Percentiles rank a stretch among this genome's conserved stretches.
phyloP scores from a whole-genome alignment of 179 eudicot genomes.

The Nepenthes alata region DNA sequence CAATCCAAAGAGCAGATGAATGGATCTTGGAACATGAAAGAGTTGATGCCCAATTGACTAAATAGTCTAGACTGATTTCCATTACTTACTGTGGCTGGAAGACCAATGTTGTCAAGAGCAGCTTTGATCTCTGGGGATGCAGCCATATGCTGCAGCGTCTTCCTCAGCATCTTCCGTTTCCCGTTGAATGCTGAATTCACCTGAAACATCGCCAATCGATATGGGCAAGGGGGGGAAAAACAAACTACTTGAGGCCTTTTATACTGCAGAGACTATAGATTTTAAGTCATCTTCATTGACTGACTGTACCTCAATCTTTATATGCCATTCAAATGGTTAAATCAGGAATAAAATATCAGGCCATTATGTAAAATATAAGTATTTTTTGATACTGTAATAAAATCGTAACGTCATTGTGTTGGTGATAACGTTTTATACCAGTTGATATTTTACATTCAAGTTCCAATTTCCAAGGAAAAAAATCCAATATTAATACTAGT shows the following conservation, averaged over 20 bases:
- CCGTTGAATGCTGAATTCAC: constrained; percentile 85
- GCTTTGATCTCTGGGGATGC: constrained; percentile 64
- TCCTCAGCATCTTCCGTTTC: constrained; percentile 84
- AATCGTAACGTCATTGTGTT: too few species aligned
- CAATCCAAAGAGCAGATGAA: constrained; percentile 1
- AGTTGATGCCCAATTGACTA: not conserved
- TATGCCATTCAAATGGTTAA: too few species aligned
- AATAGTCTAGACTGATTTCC: not conserved
- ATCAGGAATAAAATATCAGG: too few species aligned
- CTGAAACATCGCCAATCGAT: constrained; percentile 16
- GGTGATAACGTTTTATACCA: too few species aligned
- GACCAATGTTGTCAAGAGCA: constrained; percentile 48
- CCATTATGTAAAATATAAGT: too few species aligned
- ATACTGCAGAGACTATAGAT: not conserved
- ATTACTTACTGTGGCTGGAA: constrained; percentile 51
- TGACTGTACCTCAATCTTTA: too few species aligned
- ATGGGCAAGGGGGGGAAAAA: not conserved
- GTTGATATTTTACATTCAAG: too few species aligned
- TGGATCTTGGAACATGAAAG: not conserved
- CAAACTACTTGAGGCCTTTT: not conserved
- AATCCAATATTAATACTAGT: not conserved
- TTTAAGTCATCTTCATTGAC: not conserved
- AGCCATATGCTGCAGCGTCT: constrained; percentile 59
- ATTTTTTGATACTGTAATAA: too few species aligned
- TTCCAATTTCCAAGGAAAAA: too few species aligned